Percentiles rank a stretch among this genome's conserved stretches.
phyloP scores from a whole-genome alignment of 129 eudicot genomes.

The Flaveria robusta region DNA sequence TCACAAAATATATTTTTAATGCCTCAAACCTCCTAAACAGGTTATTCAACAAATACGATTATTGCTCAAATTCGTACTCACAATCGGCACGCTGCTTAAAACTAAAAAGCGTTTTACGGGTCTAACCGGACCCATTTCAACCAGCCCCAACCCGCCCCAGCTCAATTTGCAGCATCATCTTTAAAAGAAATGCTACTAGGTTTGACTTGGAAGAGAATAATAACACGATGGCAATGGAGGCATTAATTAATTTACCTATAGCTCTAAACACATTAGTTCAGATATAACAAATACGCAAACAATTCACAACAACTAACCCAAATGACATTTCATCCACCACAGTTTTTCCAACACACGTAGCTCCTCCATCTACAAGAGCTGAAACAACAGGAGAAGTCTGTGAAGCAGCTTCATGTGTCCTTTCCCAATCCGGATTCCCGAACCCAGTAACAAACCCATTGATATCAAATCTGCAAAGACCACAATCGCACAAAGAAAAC shows the following conservation, averaged over 20 bases:
- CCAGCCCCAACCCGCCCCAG: no score
- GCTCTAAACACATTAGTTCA: not conserved
- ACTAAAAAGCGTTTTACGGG: not conserved
- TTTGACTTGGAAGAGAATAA: not conserved
- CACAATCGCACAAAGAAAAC: not conserved
- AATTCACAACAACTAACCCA: conserved; percentile 49
- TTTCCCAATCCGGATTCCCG: conserved; percentile 92
- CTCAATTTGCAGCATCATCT: not conserved
- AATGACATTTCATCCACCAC: conserved; percentile 84
- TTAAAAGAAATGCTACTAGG: conserved; percentile 11
- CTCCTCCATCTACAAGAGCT: conserved; percentile 91
- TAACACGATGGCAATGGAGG: conserved; percentile 6
- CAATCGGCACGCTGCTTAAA: not conserved
- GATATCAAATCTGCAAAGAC: conserved; percentile 65
- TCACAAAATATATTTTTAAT: not conserved
- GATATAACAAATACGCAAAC: not conserved
- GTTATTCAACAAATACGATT: not conserved
- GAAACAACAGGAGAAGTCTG: conserved; percentile 72
- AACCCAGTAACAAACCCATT: conserved; percentile 83
- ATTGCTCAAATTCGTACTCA: not conserved
- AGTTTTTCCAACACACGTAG: conserved; percentile 89
- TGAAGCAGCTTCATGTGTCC: conserved; percentile 81
- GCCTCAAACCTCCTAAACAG: conserved; percentile 1
- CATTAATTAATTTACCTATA: not conserved
- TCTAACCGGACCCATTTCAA: not conserved